Evolutionary conservation across 129 eudicot species (phyloP), one percentile per base, ranked within the genome.

Genomic region (Artemisia tridentata): DNA sequence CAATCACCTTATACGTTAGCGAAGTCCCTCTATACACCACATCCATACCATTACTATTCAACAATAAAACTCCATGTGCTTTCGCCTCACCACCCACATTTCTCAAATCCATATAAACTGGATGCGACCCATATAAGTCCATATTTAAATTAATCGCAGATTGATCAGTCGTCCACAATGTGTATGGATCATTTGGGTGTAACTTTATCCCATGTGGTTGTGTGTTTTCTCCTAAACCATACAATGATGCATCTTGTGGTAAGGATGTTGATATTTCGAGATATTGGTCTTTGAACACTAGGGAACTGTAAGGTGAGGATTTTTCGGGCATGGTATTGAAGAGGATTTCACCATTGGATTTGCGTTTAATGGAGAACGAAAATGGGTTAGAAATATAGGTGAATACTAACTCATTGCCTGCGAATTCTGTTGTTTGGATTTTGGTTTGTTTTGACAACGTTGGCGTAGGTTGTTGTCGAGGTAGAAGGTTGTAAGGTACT

Each of bases 31-130:
- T 75, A 56, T 95, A 95, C 25, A 90, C 75, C 72, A 95, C 96
- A 83, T 95, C 96, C 99, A 95, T 95, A 12, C 96, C 99, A 71
- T 95, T 88, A 68, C 99, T 95, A 56, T 95, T 95, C 82, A 95
- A 19, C 84, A 95, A 58, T 77, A 95, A 61, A 41, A 95, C 99
- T 15, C 84, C 97, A 79, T 95, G 99, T 3, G 89, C 91, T 20
- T 25, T 71, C 3, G 80, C 83, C 76, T 71, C 72, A 50, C 92
- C 96, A 0, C 80, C 82, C 68, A 73, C 83, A 65, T 86, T 86
- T 77, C 99, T 87, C 66, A 95, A 71, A 82, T 95, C 99, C 99
- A 95, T 95, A 65, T 95, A 95, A 80, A 95, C 87, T 18, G 99
- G 99, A 72, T 95, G 99, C 0, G 99, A 90, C 72, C 99, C 99